phyloP scores from a whole-genome alignment of 1,284 basidiomycete species.

The Fomitiporia mediterranea region DNA sequence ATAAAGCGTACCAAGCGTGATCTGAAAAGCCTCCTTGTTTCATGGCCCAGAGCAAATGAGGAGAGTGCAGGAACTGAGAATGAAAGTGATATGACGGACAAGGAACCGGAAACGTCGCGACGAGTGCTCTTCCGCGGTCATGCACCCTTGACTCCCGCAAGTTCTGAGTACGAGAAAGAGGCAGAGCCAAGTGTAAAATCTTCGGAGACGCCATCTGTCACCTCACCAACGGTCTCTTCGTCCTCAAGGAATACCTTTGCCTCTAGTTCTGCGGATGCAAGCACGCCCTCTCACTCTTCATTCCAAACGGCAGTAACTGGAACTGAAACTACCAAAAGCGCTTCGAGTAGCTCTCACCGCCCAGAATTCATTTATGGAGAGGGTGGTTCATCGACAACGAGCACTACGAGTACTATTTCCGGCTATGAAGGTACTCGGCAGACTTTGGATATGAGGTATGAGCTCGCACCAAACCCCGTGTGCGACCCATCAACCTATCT shows the following conservation, averaged over 20 bases:
- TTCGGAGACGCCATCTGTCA: not conserved
- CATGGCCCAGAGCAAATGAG: not conserved
- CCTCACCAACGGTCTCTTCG: not conserved
- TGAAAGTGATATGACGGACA: not conserved
- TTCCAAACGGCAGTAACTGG: not conserved
- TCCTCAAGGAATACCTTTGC: not conserved
- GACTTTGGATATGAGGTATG: not conserved
- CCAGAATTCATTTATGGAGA: constrained; percentile 9
- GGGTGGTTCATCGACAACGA: not conserved
- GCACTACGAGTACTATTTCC: not conserved
- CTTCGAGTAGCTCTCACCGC: too few relatives aligned
- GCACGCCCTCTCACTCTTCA: not conserved
- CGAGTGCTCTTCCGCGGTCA: not conserved
- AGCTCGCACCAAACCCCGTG: constrained; percentile 5
- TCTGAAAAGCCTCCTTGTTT: constrained; percentile 1
- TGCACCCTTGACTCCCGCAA: not conserved
- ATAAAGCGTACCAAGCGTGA: not conserved
- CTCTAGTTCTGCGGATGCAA: not conserved
- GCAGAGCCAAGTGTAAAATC: not conserved
- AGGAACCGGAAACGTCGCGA: not conserved
- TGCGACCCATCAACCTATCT: constrained; percentile 14
- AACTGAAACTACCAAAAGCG: not conserved
- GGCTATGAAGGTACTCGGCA: not conserved
- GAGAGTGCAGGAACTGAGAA: not conserved
- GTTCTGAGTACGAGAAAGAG: not conserved